phyloP scores from a whole-genome alignment of 2,329 filamentous ascomycete species.

The Pezicula neosporulosa region DNA sequence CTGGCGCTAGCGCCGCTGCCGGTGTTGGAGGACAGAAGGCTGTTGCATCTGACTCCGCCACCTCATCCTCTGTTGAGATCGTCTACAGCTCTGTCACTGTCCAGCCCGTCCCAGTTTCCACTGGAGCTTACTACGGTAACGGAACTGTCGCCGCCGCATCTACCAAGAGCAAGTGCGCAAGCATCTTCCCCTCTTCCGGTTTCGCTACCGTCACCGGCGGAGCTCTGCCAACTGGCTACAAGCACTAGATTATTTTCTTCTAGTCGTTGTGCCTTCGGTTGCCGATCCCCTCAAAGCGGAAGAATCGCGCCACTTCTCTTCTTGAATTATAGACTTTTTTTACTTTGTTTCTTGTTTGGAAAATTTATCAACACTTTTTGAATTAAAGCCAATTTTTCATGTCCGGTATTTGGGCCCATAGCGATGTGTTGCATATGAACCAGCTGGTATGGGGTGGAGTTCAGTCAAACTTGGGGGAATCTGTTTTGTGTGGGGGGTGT shows the following conservation, averaged over 20 bases:
- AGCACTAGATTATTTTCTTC: neutral
- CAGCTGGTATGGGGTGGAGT: conserved; percentile 4
- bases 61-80: conserved; percentile 3
- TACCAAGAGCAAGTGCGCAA: conserved; percentile 20
- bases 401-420: neutral
- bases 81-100: conserved; percentile 21
- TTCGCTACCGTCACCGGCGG: conserved; percentile 19
- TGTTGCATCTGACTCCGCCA: conserved; percentile 1
- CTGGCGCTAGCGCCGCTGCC: neutral
- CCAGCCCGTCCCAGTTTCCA: conserved; percentile 16
- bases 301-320: neutral
- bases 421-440: conserved; percentile 1
- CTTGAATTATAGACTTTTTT: conserved; percentile 1
- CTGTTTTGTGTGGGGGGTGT: neutral
- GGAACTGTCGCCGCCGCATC: conserved; percentile 13
- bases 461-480: neutral
- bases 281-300: neutral
- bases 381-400: no score
- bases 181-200: conserved; percentile 19
- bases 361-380: neutral
- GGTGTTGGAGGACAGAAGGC: conserved; percentile 2
- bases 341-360: neutral
- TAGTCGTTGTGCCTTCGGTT: neutral
- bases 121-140: conserved; percentile 20
- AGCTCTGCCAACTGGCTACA: conserved; percentile 4